Evolutionary conservation across 2,329 filamentous ascomycete species (phyloP), one percentile per base, ranked within the genome.

Genomic region (Diaporthe velutina): DNA sequence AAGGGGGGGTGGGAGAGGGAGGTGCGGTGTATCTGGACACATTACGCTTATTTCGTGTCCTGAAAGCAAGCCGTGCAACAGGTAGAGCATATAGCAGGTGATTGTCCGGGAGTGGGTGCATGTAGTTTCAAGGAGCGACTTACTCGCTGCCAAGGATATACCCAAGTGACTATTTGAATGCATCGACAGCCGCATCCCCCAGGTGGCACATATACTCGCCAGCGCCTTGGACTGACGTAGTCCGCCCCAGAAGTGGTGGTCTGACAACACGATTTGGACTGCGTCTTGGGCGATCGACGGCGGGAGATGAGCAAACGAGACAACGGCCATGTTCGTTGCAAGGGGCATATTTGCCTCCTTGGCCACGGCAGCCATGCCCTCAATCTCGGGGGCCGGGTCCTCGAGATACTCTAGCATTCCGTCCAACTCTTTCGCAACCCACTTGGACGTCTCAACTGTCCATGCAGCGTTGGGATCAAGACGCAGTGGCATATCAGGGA

Each of bases 211-310:
- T 40, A 84, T 85, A 17, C 80, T 79, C 0, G 83, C 84, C 33
- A 86, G 76, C 0, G 77, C 81, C 73, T 86, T 84, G 0, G 84
- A 85, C 67, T 80, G 83, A 38, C 84, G 84, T 15, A 86, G 78
- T 0, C 84, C 84, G 2, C 84, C 84, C 84, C 84, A 86, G 77
- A 86, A 86, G 67, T 86, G 84, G 60, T 86, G 84, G 40, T 86
- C 84, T 0, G 84, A 85, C 0, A 86, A 74, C 2, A 86, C 77
- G 0, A 86, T 84, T 52, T 86, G 84, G 0, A 86, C 84, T 0
- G 84, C 84, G 9, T 84, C 77, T 50, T 85, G 83, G 0, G 77
- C 74, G 17, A 86, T 84, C 0, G 83, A 84, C 0, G 82, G 73
- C 0, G 84, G 84, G 2, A 86, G 81, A 45, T 86, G 84, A 2